Base-by-base conservation (phyloP, 306 rosid species). In the Senna siamea region DNA sequence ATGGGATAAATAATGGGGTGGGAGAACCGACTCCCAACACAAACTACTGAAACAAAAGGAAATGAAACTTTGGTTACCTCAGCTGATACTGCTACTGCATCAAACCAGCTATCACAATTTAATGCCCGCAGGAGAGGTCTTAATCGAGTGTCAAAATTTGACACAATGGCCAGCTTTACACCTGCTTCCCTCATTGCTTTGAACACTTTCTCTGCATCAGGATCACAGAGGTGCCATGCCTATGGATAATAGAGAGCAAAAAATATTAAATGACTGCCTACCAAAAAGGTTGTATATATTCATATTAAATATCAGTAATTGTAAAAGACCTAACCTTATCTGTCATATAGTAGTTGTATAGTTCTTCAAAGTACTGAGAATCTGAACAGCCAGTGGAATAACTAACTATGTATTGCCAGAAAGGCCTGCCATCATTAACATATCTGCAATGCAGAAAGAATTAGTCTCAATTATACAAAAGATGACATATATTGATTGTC, bases 211-310 rank as follows among this genome's bases (percentile, higher is more conserved):
- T 79, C 97, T 18, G 98, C 94, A 19, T 85, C 83, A 55, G 97
- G 97, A 80, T 94, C 98, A 76, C 89, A 82, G 23, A 94, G 90
- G 87, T 91, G 98, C 98, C 98, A 94, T 40, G 98, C 98, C 96
- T 93, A 73, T 46, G 66, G 53, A 79, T 77, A 51, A 81, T 60
- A 75, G 55, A 28, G 19, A 67, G 58, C 32, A 5, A 57, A 38
- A 60, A 47, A 30, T 4, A 46, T 74, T 63, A 83, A 63, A 14
- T 77, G 13, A 19, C 62, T n/a, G 40, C 52, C 56, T 64, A 48
- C 54, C 59, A 22, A 14, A 20, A 32, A 46, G 11, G 9, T 56
- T 37, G 11, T 23, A 23, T 5, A 41, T 11, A 63, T 11, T 40
- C 11, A 2, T 30, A 48, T 47, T 15, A 40, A 19, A 65, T 13